These are phyloP conservation scores for Abelmoschus esculentus DNA, from an alignment of 345 rosid species.

Conservation along the genomic window DNA sequence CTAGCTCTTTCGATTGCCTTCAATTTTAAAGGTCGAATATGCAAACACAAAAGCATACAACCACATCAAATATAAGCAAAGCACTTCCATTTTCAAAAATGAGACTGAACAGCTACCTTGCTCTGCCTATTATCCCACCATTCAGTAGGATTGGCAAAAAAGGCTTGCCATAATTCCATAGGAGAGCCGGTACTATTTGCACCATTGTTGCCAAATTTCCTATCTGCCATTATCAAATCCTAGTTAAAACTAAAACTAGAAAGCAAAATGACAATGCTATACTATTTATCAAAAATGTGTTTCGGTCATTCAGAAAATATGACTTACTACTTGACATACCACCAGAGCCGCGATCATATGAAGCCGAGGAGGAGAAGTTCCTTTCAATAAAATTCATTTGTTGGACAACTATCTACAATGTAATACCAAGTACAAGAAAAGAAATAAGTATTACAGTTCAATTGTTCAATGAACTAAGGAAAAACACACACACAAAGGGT, in stretches of 20 bases:
- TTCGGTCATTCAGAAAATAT: background rate
- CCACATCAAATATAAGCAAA: background rate
- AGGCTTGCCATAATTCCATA: slow-evolving; percentile 56
- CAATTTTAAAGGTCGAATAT: background rate
- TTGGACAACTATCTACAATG: slow-evolving; percentile 50
- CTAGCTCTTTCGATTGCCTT: background rate
- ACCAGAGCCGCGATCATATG: slow-evolving; percentile 23
- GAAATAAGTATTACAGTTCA: background rate
- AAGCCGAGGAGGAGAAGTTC: slow-evolving; percentile 19
- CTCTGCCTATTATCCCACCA: slow-evolving; percentile 70
- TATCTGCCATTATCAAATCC: slow-evolving; percentile 21
- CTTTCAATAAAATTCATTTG: slow-evolving; percentile 49
- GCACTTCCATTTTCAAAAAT: background rate
- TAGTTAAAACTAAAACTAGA: background rate
- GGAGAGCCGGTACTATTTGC: slow-evolving; percentile 20
- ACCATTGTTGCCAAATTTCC: slow-evolving; percentile 22
- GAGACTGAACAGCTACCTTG: slow-evolving; percentile 34
- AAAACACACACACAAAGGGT: background rate
- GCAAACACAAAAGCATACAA: background rate
- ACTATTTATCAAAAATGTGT: background rate
- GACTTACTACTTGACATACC: slow-evolving; percentile 26
- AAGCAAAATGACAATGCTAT: no score
- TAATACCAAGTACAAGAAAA: slow-evolving; percentile 5
- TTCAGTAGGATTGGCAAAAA: slow-evolving; percentile 51
- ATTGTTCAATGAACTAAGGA: background rate